Percentiles rank a stretch among this genome's conserved stretches.
phyloP scores from a whole-genome alignment of 345 rosid genomes.

The Camelina laxa region DNA sequence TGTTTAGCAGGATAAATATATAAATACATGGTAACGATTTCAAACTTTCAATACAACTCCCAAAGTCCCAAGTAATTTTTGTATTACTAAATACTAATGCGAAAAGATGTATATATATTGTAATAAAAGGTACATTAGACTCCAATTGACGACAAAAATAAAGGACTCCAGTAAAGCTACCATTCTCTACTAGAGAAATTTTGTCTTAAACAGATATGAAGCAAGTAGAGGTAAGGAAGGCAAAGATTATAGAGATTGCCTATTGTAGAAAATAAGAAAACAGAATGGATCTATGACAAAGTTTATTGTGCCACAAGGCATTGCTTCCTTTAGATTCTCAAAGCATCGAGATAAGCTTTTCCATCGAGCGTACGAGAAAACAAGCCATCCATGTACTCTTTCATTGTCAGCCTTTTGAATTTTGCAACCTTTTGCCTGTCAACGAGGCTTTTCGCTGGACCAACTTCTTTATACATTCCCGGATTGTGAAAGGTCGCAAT shows the following conservation, averaged over 20 bases:
- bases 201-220: not conserved
- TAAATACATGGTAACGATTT: no score
- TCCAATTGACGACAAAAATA: no score
- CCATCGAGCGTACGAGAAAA: constrained; percentile 37
- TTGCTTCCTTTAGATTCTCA: constrained; percentile 30
- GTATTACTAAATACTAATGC: no score
- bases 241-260: not conserved
- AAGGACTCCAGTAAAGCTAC: no score
- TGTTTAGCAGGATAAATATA: no score
- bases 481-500: constrained; percentile 45
- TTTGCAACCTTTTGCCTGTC: constrained; percentile 32
- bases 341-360: constrained; percentile 42
- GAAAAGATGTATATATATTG: no score
- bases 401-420: constrained; percentile 32
- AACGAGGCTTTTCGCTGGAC: constrained; percentile 42
- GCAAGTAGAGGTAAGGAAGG: not conserved
- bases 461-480: constrained; percentile 39
- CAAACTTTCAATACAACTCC: no score
- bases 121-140: no score
- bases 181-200: no score
- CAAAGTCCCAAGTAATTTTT: no score
- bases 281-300: not conserved
- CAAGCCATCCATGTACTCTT: constrained; percentile 33
- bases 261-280: not conserved
- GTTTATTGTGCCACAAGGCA: constrained; percentile 10